phyloP scores from a whole-genome alignment of 805 yeast genomes.

The Pichia cabralensis region DNA sequence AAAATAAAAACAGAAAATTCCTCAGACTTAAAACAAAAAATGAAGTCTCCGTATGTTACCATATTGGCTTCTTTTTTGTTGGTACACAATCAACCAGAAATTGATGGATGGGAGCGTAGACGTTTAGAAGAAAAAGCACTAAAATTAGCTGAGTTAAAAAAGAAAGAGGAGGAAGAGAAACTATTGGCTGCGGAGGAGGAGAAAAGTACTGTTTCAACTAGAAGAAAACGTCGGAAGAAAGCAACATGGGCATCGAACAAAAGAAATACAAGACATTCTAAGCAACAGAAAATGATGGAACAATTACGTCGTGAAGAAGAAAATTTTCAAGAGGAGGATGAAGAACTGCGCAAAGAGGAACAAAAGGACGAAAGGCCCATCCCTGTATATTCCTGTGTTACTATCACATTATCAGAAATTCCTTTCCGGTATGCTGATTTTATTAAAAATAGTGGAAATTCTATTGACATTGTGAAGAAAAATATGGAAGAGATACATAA shows the following conservation, averaged over 20 bases:
- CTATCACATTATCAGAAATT: constrained; percentile 55
- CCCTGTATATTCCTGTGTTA: constrained; percentile 47
- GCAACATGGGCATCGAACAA: constrained; percentile 19
- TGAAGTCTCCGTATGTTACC: constrained; percentile 26
- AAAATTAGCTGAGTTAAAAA: constrained; percentile 18
- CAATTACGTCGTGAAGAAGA: constrained; percentile 11
- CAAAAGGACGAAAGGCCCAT: constrained; percentile 35
- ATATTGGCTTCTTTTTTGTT: constrained; percentile 38
- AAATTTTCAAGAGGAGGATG: constrained; percentile 14
- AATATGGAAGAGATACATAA: constrained; percentile 53
- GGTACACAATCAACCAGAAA: constrained; percentile 40
- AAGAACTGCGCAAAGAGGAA: constrained; percentile 16
- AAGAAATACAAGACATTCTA: constrained; percentile 20
- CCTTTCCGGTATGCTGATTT: constrained; percentile 59
- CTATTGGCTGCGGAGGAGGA: constrained; percentile 12
- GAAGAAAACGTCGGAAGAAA: constrained; percentile 17
- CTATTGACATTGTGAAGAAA: constrained; percentile 42
- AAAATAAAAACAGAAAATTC: constrained; percentile 7
- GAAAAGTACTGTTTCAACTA: constrained; percentile 9
- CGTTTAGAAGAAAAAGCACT: constrained; percentile 21
- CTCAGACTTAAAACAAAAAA: constrained; percentile 1
- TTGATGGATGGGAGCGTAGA: constrained; percentile 34
- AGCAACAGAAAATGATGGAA: constrained; percentile 9
- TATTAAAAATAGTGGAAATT: constrained; percentile 53
- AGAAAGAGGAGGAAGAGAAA: constrained; percentile 15